Base-by-base conservation (phyloP, 352 stramenopile species). In the Phytophthora pisi region DNA sequence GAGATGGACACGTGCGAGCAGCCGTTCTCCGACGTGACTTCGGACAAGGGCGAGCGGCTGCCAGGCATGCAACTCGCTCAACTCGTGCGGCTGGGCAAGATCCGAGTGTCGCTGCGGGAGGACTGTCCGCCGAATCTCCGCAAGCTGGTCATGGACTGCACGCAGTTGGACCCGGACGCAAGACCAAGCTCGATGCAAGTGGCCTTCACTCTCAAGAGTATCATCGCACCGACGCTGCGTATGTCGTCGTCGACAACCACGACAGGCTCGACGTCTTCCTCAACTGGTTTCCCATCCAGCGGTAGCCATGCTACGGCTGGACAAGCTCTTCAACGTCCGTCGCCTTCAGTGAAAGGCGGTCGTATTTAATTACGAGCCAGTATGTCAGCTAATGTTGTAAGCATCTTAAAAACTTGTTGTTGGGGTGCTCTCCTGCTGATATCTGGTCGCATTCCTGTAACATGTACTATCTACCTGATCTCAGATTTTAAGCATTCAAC, bases 11-110 rank as follows among this genome's bases (percentile, higher is more conserved):
- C 87, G 43, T 81, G 79, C 49, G 68, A 87, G 30, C 49, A 68
- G 4, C 87, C 87, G 13, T 95, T 90, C 63, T 68, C 77, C 1
- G 62, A 79, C 28, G 67, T 90, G 26, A 88, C 57, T 10, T 79
- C 72, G 10, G 69, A 80, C 18, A 72, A 68, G 23, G 78, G 81
- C 20, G 74, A 89, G 62, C 73, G 74, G 0, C 73, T 93, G 13
- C 82, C 85, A 34, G 75, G 75, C 8, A 93, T 93, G 85, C 85
- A 93, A 52, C 67, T 93, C 11, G 82, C 83, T 46, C 82, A 91
- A 31, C 69, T 85, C 28, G 82, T 89, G 30, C 80, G 82, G 4
- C 54, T 84, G 15, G 81, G 81, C 7, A 76, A 91, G 34, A 74
- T 90, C 28, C 69, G 68, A 42, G 74, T 90, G 23, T 66, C 66